Evolutionary conservation across 352 stramenopile species (phyloP), one percentile per base, ranked within the genome.

Genomic region (Globisporangium abappressorium): DNA sequence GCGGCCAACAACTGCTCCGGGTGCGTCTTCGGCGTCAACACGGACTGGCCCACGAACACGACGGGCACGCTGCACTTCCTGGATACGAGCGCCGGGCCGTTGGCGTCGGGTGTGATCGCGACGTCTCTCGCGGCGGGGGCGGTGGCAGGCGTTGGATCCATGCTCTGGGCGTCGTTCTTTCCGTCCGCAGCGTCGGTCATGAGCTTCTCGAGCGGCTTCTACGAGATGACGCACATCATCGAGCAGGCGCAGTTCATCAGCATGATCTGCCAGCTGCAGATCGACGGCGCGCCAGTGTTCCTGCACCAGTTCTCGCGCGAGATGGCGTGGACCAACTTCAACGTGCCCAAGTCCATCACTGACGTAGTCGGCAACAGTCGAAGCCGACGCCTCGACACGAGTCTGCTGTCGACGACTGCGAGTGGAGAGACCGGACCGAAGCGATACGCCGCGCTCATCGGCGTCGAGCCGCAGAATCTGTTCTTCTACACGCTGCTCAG

Each of bases 291-390:
- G 14, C 88, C 88, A 9, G 79, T 78, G 63, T 96, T 96, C 69
- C 71, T 96, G 38, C 65, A 87, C 62, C 66, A 93, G 66, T 95
- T 96, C 65, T 93, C 87, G 22, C 90, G 91, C 57, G 74, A 93
- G 43, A 74, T 96, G 18, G 76, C 87, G 36, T 96, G 88, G 88
- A 94, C 88, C 24, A 96, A 96, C 62, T 92, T 95, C 36, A 95
- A 95, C 66, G 51, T 95, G 24, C 78, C 84, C 43, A 92, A 89
- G 62, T 75, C 75, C 2, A 75, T 78, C 53, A 72, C 59, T 6
- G 69, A 77, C 20, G 59, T 64, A 28, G 28, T 70, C 49, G 54
- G 67, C 22, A 73, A 49, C 20, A 43, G 55, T 22, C 55, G 55
- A 8, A 68, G 78, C 11, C 67, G 78, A 11, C 68, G 74, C 59